Evolutionary conservation across 148 eudicot genomes (phyloP), one percentile per base, ranked within the genome.

Genomic region (Suaeda aralocaspica): DNA sequence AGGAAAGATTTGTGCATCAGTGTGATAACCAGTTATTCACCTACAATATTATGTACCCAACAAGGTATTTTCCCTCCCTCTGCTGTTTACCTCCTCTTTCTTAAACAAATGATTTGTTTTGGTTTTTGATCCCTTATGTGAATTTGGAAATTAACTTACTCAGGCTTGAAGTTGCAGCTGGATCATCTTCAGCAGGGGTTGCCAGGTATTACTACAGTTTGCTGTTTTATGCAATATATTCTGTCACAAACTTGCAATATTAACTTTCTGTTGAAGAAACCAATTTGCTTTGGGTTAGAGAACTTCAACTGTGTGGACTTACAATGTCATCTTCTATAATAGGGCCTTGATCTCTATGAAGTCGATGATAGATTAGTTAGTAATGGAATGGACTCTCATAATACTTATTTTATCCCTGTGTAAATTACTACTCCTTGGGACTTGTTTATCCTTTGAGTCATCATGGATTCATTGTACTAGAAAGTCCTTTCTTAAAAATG

Each of bases 11-110:
- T 93, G 79, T 93, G 98, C 78, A 74, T 89, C 26, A 89, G 92
- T 55, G 92, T 94, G 46, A 81, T 91, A 25, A 91, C 98, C n/a
- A 94, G 97, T 74, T 91, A 91, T 73, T 87, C 92, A 19, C 98
- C 98, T 0, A 81, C 84, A 44, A 87, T 94, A 61, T 83, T 94
- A 21, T 94, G 98, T 74, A 94, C 98, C 46, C 98, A 93, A 74
- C 98, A 91, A 84, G 98, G 96, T 90, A 44, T 67, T 4, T 14
- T 26, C 56, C 31, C 45, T 18, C 66, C 51, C 30, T 36, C 41
- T 36, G 41, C 41, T 8, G 8, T 36, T 36, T 36, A 21, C 4
- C 29, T 24, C 15, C 24, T 22, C 58, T 3, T 53, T 9, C 29
- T 9, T 28, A 22, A 9, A 53, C 10, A 56, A 56, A 3, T 57